Conservation (phyloP, 2,329 filamentous ascomycete species). For the Pezicula carpinea region DNA sequence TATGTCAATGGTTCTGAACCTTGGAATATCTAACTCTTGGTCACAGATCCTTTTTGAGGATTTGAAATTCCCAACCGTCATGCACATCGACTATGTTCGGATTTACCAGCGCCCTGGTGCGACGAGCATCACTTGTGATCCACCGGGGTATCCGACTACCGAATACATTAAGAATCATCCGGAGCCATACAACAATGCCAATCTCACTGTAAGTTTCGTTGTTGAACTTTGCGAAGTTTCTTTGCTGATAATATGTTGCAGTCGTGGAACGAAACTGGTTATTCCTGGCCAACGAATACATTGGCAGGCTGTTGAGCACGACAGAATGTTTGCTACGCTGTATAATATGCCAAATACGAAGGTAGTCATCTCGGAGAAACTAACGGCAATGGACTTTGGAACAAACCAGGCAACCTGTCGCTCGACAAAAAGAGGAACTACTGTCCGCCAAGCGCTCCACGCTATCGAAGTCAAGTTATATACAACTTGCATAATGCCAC, state of each 20-base stretch:
- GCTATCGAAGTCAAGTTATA: too few species aligned
- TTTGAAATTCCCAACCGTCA: constrained; percentile 44
- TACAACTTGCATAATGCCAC: too few species aligned
- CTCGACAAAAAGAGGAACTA: too few species aligned
- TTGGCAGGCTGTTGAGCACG: constrained; percentile 18
- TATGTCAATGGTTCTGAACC: constrained; percentile 48
- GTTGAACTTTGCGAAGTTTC: not conserved
- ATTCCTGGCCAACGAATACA: constrained; percentile 25
- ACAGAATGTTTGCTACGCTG: not conserved
- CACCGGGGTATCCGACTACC: constrained; percentile 58
- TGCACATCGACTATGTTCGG: constrained; percentile 50
- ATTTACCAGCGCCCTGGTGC: constrained; percentile 47
- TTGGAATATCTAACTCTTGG: constrained; percentile 47
- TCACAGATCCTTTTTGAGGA: constrained; percentile 39
- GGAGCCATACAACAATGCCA: constrained; percentile 55
- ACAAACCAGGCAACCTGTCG: too few species aligned
- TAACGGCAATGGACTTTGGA: too few species aligned
- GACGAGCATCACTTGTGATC: constrained; percentile 48
- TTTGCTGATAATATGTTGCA: constrained; percentile 7
- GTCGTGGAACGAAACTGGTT: constrained; percentile 25
- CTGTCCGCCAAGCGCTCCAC: too few species aligned
- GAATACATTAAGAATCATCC: constrained; percentile 60
- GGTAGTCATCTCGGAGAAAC: too few species aligned
- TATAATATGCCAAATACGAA: too few species aligned
- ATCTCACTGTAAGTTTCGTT: constrained; percentile 41